phyloP scores from a whole-genome alignment of 495 filamentous ascomycete species.

The Haplographium delicatum region DNA sequence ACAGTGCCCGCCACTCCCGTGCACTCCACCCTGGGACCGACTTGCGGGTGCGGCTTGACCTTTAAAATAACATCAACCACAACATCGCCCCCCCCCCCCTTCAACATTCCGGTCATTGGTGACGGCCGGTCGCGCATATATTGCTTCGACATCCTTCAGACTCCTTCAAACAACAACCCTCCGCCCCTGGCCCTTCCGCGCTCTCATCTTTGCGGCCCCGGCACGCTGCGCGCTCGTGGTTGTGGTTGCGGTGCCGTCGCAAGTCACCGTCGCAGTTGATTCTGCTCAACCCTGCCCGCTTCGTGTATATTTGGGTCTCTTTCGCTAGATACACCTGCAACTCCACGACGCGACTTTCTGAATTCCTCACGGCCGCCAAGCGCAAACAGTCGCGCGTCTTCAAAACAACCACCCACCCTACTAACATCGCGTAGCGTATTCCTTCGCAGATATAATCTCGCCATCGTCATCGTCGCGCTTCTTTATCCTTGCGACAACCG shows the following conservation, averaged over 20 bases:
- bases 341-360: not conserved
- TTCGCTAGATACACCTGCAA: conserved; percentile 13
- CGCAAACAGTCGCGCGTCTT: not conserved
- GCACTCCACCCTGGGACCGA: too few relatives aligned
- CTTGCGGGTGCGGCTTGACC: too few relatives aligned
- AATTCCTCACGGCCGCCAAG: not conserved
- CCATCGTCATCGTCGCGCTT: conserved; percentile 4
- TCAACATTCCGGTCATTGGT: too few relatives aligned
- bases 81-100: too few relatives aligned
- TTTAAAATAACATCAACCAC: too few relatives aligned
- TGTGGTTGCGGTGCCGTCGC: not conserved
- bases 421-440: not conserved
- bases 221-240: not conserved
- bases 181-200: not conserved
- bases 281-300: not conserved
- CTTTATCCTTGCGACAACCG: conserved; percentile 7
- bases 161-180: not conserved
- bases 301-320: conserved; percentile 16
- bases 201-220: not conserved
- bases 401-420: not conserved
- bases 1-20: too few relatives aligned
- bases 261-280: not conserved
- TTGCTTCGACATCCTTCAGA: not conserved
- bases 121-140: too few relatives aligned
- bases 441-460: not conserved